A percentile compares a stretch with the other conserved stretches of the same genome.
Evolutionary conservation across 2,329 filamentous ascomycete genomes (phyloP).

Genomic region (Scortechinia acanthostroma): DNA sequence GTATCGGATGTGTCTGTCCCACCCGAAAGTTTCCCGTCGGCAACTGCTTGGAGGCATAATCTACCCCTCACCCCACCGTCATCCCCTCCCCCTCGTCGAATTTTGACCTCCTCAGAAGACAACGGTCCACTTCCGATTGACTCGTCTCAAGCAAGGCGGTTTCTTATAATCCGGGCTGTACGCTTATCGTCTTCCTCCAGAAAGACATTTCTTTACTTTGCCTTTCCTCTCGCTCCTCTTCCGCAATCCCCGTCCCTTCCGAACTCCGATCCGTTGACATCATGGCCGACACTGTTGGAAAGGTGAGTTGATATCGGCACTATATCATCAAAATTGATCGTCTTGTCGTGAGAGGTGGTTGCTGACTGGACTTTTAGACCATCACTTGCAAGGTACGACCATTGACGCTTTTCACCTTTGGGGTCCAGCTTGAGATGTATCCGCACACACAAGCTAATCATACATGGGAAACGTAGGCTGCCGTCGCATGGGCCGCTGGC

Average conservation of each 20-base stretch:
- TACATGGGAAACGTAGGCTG: constrained; percentile 46
- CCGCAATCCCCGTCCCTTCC: not conserved
- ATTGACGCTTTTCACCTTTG: no score
- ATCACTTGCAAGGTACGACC: constrained; percentile 1
- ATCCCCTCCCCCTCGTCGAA: no score
- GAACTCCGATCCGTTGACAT: not conserved
- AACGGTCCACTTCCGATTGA: no score
- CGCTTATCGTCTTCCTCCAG: no score
- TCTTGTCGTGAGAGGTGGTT: not conserved
- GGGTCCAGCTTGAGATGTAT: not conserved
- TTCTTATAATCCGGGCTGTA: no score
- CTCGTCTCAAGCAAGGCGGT: no score
- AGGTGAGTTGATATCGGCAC: not conserved
- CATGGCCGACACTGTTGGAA: not conserved
- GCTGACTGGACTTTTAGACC: not conserved
- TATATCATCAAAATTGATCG: not conserved
- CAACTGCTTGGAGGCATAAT: no score
- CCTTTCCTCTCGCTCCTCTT: constrained; percentile 1
- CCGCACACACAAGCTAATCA: not conserved
- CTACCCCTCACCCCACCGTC: no score
- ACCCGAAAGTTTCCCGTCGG: no score
- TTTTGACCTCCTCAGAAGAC: no score
- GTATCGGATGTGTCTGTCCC: no score
- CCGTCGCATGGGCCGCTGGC: constrained; percentile 69
- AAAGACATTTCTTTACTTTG: no score